phyloP scores from a whole-genome alignment of 345 rosid species.

The Boechera retrofracta region DNA sequence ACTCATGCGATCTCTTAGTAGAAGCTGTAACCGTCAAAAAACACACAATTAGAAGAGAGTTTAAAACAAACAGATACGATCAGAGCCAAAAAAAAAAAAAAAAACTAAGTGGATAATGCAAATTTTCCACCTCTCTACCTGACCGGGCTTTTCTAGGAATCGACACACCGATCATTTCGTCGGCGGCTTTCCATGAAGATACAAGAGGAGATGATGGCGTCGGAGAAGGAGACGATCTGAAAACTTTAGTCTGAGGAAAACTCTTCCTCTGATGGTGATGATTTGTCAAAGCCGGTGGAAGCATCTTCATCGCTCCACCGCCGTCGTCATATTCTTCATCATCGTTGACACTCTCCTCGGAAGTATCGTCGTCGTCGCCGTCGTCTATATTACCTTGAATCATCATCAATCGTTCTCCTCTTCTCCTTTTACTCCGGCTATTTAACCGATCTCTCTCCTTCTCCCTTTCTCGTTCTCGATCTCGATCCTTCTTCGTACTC shows the following conservation, averaged over 20 bases:
- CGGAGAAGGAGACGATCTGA: constrained; percentile 49
- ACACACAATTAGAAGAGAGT: not conserved
- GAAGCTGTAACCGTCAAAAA: constrained; percentile 50
- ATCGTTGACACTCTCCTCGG: constrained; percentile 81
- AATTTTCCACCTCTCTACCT: constrained; percentile 35
- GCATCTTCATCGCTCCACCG: constrained; percentile 51
- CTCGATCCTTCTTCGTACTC: constrained; percentile 56
- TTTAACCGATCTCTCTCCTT: constrained; percentile 75
- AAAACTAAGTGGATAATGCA: constrained; percentile 4
- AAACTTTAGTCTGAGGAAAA: constrained; percentile 62
- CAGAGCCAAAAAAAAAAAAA: not conserved
- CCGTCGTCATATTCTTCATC: constrained; percentile 79
- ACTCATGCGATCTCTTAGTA: constrained; percentile 80
- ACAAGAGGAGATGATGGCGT: not conserved
- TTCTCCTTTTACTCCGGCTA: constrained; percentile 67
- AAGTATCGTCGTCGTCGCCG: constrained; percentile 56
- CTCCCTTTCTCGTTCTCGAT: constrained; percentile 60
- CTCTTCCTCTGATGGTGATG: constrained; percentile 56
- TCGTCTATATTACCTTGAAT: constrained; percentile 66
- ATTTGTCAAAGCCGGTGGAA: constrained; percentile 59
- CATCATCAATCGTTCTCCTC: constrained; percentile 68
- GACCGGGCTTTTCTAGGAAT: not conserved
- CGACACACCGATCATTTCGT: constrained; percentile 27
- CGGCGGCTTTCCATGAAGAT: constrained; percentile 64
- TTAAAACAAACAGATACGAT: not conserved